A percentile compares a stretch with the other conserved stretches of the same genome.
Evolutionary conservation across 306 rosid species (phyloP).

Genomic region (Pterocarpus macrocarpus): DNA sequence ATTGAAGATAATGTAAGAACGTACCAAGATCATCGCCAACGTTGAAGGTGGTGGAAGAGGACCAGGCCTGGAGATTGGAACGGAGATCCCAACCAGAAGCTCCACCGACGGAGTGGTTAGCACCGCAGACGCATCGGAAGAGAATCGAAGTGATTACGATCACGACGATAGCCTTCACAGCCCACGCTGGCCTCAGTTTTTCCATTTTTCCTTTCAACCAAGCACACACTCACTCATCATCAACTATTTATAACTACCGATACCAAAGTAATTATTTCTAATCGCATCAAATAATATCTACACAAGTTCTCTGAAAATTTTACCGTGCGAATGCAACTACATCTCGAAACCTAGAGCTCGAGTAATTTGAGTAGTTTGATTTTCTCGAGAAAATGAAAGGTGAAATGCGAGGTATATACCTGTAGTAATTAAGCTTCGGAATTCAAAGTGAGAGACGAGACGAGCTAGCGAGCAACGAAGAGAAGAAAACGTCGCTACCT

Average conservation of each 20-base stretch:
- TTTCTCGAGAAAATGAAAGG: constrained; percentile 15
- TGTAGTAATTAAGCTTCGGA: not conserved
- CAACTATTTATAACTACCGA: not conserved
- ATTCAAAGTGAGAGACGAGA: not conserved
- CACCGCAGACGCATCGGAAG: constrained; percentile 65
- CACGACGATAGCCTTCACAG: constrained; percentile 62
- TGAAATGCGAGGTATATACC: constrained; percentile 9
- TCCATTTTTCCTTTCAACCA: constrained; percentile 54
- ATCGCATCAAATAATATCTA: not conserved
- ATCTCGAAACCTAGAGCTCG: not conserved
- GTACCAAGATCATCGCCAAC: constrained; percentile 79
- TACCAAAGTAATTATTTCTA: not conserved
- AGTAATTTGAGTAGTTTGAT: not conserved
- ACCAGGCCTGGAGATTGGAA: constrained; percentile 67
- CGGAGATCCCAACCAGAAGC: constrained; percentile 79
- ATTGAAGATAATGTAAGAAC: not conserved
- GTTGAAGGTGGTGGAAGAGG: constrained; percentile 54
- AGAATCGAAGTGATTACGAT: constrained; percentile 60
- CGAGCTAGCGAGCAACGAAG: not conserved
- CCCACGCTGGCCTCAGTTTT: constrained; percentile 58
- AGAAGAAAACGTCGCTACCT: constrained; percentile 7
- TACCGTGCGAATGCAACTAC: not conserved
- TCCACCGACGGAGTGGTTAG: constrained; percentile 75
- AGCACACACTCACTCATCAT: not conserved
- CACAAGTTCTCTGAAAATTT: not conserved